These are phyloP conservation scores for Ogataea salicorniae DNA, from an alignment of 805 yeast species.

Conservation along the genomic window DNA sequence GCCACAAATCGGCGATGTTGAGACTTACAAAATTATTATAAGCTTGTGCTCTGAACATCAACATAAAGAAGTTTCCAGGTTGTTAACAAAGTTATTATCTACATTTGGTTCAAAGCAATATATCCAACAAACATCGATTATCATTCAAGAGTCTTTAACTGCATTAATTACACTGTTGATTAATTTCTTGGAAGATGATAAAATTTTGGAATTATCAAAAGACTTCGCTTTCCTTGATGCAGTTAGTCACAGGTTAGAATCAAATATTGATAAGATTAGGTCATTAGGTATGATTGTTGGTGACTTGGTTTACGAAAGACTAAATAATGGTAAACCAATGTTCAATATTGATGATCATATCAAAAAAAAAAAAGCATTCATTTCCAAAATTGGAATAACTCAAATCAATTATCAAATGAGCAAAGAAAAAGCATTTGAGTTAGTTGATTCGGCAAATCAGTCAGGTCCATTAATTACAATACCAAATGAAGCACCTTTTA, in stretches of 20 bases:
- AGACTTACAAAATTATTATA: constrained; percentile 3
- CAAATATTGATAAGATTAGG: constrained; percentile 41
- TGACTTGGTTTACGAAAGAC: constrained; percentile 37
- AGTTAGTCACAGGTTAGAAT: constrained; percentile 50
- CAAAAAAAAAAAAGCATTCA: constrained; percentile 13
- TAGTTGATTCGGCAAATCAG: neutral
- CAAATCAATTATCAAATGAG: neutral
- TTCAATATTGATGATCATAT: constrained; percentile 25
- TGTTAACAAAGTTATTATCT: constrained; percentile 3
- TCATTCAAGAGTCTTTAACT: constrained; percentile 44
- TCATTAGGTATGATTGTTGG: constrained; percentile 55
- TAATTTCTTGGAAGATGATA: constrained; percentile 17
- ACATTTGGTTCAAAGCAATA: constrained; percentile 23
- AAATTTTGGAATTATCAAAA: constrained; percentile 29
- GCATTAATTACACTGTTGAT: constrained; percentile 39
- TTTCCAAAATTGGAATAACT: constrained; percentile 1
- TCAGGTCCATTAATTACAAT: too few relatives aligned
- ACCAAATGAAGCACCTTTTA: too few relatives aligned
- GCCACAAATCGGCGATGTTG: neutral
- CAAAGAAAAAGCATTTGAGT: constrained; percentile 6
- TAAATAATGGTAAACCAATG: constrained; percentile 28
- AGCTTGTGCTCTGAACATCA: neutral
- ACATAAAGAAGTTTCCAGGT: neutral
- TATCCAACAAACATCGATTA: constrained; percentile 31
- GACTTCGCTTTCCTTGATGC: constrained; percentile 40